phyloP scores from a whole-genome alignment of 139 green algal species.

The Asterochloris erici region DNA sequence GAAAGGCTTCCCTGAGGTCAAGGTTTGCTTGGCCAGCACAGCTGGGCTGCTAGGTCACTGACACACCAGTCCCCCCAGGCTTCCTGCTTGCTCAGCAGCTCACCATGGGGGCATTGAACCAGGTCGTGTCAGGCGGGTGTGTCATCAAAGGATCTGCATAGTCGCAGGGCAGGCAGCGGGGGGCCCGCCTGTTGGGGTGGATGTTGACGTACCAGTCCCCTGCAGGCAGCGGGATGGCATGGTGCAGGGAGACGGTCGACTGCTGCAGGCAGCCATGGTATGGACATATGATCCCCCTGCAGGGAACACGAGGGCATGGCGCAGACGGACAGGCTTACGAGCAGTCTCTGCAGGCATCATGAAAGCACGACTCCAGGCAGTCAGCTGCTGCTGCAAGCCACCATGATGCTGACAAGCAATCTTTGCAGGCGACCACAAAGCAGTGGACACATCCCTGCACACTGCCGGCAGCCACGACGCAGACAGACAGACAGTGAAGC shows the following conservation, averaged over 20 bases:
- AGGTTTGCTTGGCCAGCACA: not conserved
- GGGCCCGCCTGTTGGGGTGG: not conserved
- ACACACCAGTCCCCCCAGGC: not conserved
- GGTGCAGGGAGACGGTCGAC: not conserved
- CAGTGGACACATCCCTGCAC: not conserved
- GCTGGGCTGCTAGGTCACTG: not conserved
- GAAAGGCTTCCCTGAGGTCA: not conserved
- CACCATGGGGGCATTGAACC: slow-evolving; percentile 3
- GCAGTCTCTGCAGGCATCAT: not conserved
- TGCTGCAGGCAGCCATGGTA: not conserved
- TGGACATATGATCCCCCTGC: not conserved
- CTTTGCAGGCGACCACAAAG: not conserved
- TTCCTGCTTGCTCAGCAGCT: not conserved
- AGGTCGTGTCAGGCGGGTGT: not conserved
- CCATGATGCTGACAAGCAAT: not conserved
- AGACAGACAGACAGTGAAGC: too few relatives aligned
- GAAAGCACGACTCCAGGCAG: not conserved
- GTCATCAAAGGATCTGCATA: slow-evolving; percentile 2
- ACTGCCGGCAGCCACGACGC: too few relatives aligned
- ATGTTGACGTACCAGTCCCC: not conserved
- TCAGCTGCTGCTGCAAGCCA: not conserved
- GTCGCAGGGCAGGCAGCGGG: slow-evolving; percentile 9
- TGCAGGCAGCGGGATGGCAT: not conserved
- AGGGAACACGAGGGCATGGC: not conserved
- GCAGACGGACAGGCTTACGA: not conserved